Conservation (phyloP, 1,284 basidiomycete genomes). For the Leccinum fallax region DNA sequence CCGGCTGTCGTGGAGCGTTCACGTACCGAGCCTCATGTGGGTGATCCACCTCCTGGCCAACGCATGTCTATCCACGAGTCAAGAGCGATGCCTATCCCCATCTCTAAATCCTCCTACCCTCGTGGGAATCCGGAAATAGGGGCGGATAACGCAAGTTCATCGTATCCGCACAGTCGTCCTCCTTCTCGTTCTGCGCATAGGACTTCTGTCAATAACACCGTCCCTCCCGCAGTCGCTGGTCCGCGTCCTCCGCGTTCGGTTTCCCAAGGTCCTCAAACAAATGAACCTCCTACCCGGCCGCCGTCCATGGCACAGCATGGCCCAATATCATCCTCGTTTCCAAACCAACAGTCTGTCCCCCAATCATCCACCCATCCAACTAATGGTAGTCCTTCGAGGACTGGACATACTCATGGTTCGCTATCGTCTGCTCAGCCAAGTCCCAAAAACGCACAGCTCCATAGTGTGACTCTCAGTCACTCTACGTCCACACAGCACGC, state of each 20-base stretch:
- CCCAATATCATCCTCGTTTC: conserved; percentile 11
- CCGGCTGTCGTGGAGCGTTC: conserved; percentile 20
- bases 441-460: conserved; percentile 27
- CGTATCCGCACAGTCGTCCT: conserved; percentile 30
- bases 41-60: conserved; percentile 26
- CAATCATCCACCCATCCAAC: conserved; percentile 21
- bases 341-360: conserved; percentile 23
- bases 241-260: conserved; percentile 33
- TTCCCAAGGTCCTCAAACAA: conserved; percentile 33
- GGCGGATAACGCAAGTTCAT: conserved; percentile 16
- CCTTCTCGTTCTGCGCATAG: conserved; percentile 32
- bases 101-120: conserved; percentile 24
- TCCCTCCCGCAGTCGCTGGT: conserved; percentile 31
- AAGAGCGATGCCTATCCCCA: conserved; percentile 21
- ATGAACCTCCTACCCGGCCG: conserved; percentile 31
- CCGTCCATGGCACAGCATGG: conserved; percentile 24
- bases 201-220: conserved; percentile 17
- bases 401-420: conserved; percentile 9
- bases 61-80: conserved; percentile 35
- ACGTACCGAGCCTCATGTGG: conserved; percentile 30
- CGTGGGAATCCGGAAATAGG: conserved; percentile 33
- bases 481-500: conserved; percentile 18
- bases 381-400: conserved; percentile 19
- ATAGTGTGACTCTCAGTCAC: conserved; percentile 16
- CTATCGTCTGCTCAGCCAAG: conserved; percentile 28